A percentile compares a stretch with the other conserved stretches of the same genome.
Conservation (phyloP, 495 filamentous ascomycete genomes). For the Diplogelasinospora grovesii region DNA sequence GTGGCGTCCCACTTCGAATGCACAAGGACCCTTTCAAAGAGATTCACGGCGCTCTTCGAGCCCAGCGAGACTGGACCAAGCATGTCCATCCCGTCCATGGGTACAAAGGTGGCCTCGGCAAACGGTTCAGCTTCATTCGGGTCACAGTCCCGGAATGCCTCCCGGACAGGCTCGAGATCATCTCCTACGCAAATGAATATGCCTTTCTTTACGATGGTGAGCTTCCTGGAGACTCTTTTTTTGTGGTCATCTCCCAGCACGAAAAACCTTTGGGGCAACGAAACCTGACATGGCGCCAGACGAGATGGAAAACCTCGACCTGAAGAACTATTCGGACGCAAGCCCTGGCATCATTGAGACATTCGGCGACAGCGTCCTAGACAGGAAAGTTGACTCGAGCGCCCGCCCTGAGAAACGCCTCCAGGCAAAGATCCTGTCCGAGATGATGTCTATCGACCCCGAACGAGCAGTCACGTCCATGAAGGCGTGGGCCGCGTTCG, state of each 20-base stretch:
- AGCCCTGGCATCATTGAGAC: slow-evolving; percentile 2
- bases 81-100: slow-evolving; percentile 16
- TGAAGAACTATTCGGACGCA: background rate
- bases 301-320: slow-evolving; percentile 3
- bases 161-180: slow-evolving; percentile 35
- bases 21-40: slow-evolving; percentile 16
- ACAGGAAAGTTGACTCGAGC: background rate
- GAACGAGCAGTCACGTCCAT: slow-evolving; percentile 3
- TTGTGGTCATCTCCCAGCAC: too few species aligned
- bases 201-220: slow-evolving; percentile 36
- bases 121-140: slow-evolving; percentile 19
- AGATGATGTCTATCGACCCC: slow-evolving; percentile 6
- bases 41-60: slow-evolving; percentile 15
- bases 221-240: too few species aligned
- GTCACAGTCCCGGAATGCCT: slow-evolving; percentile 30
- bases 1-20: slow-evolving; percentile 14
- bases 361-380: background rate
- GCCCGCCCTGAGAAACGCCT: slow-evolving; percentile 2
- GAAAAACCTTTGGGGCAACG: too few species aligned
- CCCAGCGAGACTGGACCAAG: slow-evolving; percentile 27
- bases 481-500: slow-evolving; percentile 6
- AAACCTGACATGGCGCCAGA: too few species aligned
- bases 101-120: slow-evolving; percentile 23
- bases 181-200: slow-evolving; percentile 39
- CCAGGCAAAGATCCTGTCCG: slow-evolving; percentile 1